Evolutionary conservation across 2,329 filamentous ascomycete species (phyloP).

Genomic region (Fusarium clavum): DNA sequence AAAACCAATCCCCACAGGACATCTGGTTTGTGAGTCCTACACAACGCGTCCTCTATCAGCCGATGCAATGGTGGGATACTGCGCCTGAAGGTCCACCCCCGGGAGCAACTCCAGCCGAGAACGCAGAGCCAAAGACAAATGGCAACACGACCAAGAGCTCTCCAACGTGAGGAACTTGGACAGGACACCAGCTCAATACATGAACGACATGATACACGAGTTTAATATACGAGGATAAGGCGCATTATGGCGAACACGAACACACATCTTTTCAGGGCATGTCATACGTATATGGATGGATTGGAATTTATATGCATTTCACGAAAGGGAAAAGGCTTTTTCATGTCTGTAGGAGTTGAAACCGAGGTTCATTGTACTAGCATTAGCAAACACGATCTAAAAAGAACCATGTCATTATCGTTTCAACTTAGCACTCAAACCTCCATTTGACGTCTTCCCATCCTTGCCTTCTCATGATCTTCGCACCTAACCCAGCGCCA

Average conservation of each 20-base stretch:
- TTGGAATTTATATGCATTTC: background rate
- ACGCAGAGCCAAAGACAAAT: background rate
- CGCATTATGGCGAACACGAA: background rate
- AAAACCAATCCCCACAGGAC: conserved; percentile 24
- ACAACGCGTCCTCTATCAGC: conserved; percentile 31
- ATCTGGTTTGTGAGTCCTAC: conserved; percentile 32
- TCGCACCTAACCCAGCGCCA: conserved; percentile 34
- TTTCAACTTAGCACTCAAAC: conserved; percentile 34
- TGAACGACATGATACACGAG: background rate
- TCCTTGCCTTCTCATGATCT: conserved; percentile 14
- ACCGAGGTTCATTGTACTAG: conserved; percentile 9
- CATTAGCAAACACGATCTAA: conserved; percentile 16
- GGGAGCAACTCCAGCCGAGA: background rate
- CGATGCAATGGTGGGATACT: background rate
- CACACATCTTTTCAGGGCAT: background rate
- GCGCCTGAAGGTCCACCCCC: background rate
- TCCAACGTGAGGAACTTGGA: background rate
- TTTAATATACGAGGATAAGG: background rate
- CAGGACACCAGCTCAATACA: background rate
- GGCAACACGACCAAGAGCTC: background rate
- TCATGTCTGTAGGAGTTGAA: background rate
- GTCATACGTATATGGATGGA: background rate
- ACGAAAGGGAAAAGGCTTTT: conserved; percentile 14
- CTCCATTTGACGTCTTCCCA: conserved; percentile 39
- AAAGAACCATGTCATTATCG: background rate